Percentiles rank a stretch among this genome's conserved stretches.
phyloP scores from a whole-genome alignment of 169 alveolate genomes.

The Plasmodium vivax region DNA sequence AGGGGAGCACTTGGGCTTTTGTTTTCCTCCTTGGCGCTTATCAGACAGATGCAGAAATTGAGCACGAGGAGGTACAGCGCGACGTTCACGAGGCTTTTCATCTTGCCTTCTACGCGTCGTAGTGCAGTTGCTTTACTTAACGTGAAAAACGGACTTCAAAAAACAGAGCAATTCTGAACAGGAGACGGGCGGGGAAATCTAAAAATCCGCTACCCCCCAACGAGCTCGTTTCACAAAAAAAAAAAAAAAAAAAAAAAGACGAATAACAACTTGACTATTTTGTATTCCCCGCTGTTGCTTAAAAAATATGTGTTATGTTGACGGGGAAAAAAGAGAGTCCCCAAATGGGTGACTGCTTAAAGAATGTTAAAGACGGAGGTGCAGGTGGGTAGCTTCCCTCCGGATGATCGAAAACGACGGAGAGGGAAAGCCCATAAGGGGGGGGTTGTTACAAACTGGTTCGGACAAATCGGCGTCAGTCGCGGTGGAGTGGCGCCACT shows the following conservation, averaged over 20 bases:
- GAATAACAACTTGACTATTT: not conserved
- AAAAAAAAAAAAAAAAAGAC: no score
- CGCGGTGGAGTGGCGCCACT: not conserved
- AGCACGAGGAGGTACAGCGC: not conserved
- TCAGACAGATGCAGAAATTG: not conserved
- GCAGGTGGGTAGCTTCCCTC: not conserved
- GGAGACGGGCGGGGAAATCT: not conserved
- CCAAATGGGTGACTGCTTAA: not conserved
- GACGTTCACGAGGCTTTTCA: not conserved
- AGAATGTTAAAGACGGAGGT: not conserved
- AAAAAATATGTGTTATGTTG: not conserved
- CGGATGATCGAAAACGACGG: not conserved
- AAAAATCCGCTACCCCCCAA: not conserved
- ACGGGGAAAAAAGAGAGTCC: not conserved
- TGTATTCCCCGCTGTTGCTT: not conserved
- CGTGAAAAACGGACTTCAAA: not conserved
- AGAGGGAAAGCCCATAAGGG: not conserved
- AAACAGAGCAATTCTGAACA: not conserved
- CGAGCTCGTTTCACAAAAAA: not conserved
- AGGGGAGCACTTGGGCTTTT: not conserved
- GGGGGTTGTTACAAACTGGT: not conserved
- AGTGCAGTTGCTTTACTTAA: not conserved
- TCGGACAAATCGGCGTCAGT: not conserved
- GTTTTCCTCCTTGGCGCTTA: not conserved
- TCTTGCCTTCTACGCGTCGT: not conserved